Evolutionary conservation across 2,329 filamentous ascomycete species (phyloP).

Genomic region (Pseudocercospora musae): DNA sequence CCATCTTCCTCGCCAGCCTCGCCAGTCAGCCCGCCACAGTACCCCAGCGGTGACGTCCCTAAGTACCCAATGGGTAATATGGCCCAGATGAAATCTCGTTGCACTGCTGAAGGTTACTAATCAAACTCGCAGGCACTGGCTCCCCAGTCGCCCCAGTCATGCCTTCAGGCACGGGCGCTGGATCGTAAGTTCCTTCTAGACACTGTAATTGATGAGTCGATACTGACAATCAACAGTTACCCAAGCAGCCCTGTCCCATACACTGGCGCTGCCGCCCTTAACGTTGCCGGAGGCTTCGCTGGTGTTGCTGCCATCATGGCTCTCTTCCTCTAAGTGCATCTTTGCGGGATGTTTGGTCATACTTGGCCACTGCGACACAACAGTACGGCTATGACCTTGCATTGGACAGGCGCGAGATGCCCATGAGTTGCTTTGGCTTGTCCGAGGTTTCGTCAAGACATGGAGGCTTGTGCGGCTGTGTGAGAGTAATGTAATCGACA

Average conservation of each 20-base stretch:
- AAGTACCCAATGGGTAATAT: neutral
- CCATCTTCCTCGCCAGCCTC: neutral
- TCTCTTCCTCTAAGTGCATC: slow-evolving; percentile 27
- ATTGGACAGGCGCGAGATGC: slow-evolving; percentile 18
- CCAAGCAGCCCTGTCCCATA: slow-evolving; percentile 16
- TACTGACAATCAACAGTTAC: neutral
- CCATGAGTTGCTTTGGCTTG: slow-evolving; percentile 2
- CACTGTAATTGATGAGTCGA: no score
- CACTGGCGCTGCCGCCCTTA: slow-evolving; percentile 20
- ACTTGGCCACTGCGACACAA: slow-evolving; percentile 6
- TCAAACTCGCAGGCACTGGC: slow-evolving; percentile 5
- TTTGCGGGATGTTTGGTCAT: slow-evolving; percentile 15
- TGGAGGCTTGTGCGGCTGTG: slow-evolving; percentile 3
- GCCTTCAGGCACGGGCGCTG: slow-evolving; percentile 8
- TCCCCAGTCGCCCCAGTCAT: slow-evolving; percentile 5
- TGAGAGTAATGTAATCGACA: slow-evolving; percentile 1
- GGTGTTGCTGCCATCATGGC: slow-evolving; percentile 27
- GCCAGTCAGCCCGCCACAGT: neutral
- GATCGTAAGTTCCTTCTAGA: slow-evolving; percentile 1
- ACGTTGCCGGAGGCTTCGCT: slow-evolving; percentile 23
- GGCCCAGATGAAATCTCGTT: neutral
- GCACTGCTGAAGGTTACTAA: neutral
- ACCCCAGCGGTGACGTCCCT: neutral
- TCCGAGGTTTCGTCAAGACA: neutral
- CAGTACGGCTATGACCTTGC: slow-evolving; percentile 18